These are phyloP conservation scores for Tillandsia leiboldiana DNA, from an alignment of 176 grass and related monocot genomes.

Conservation along the genomic window DNA sequence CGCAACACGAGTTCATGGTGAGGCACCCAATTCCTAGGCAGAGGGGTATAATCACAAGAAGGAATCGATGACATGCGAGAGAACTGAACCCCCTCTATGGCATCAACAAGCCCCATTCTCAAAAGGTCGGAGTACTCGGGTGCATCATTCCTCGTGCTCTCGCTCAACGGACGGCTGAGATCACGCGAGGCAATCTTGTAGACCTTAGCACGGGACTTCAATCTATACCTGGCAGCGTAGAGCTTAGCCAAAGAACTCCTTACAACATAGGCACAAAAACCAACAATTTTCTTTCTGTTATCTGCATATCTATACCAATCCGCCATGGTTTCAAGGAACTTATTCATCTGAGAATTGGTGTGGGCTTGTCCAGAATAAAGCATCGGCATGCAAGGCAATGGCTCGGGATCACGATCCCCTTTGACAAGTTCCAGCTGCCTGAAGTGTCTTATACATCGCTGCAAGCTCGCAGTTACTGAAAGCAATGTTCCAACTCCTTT, in stretches of 20 bases:
- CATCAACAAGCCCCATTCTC: conserved; percentile 88
- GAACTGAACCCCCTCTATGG: conserved; percentile 87
- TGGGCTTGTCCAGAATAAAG: conserved; percentile 85
- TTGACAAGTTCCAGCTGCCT: conserved; percentile 92
- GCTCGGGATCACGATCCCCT: conserved; percentile 78
- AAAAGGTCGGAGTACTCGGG: conserved; percentile 95
- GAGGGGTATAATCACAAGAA: conserved; percentile 84
- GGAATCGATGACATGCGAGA: conserved; percentile 76
- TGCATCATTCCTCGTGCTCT: conserved; percentile 67
- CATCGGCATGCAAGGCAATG: conserved; percentile 68
- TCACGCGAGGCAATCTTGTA: conserved; percentile 90
- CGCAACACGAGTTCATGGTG: conserved; percentile 62
- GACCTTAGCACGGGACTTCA: conserved; percentile 93
- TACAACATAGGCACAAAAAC: conserved; percentile 83
- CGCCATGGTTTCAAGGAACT: conserved; percentile 93
- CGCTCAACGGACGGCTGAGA: conserved; percentile 73
- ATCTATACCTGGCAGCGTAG: conserved; percentile 78
- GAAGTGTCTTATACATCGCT: conserved; percentile 75
- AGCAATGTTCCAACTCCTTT: conserved; percentile 79
- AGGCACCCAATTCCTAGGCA: conserved; percentile 81
- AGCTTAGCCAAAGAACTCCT: conserved; percentile 88
- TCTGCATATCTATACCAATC: conserved; percentile 93
- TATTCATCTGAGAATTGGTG: conserved; percentile 99
- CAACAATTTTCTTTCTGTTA: conserved; percentile 91
- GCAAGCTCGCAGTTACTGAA: conserved; percentile 74